A percentile compares a stretch with the other conserved stretches of the same genome.
Conservation (phyloP, 768 basidiomycete genomes). For the Boletus sp. region DNA sequence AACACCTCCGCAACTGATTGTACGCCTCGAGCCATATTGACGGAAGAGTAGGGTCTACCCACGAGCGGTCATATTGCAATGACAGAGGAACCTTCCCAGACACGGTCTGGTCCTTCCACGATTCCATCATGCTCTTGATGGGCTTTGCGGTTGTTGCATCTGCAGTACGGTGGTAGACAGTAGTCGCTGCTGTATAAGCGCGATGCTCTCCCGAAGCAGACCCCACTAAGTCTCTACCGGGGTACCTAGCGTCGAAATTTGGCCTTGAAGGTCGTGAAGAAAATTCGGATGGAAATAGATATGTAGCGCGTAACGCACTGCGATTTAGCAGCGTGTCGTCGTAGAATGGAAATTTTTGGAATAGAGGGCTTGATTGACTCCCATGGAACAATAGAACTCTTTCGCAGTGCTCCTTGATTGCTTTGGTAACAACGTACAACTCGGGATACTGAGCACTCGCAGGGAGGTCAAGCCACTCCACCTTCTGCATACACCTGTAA, state of each 20-base stretch:
- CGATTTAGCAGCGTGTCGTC: constrained; percentile 17
- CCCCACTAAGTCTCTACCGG: constrained; percentile 7
- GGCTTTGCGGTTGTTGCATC: neutral
- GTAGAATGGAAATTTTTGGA: constrained; percentile 3
- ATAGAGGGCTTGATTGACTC: neutral
- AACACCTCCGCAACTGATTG: constrained; percentile 22
- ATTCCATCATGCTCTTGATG: constrained; percentile 8
- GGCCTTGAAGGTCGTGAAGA: neutral
- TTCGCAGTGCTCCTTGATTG: constrained; percentile 31
- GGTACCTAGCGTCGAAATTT: constrained; percentile 9
- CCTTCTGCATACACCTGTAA: constrained; percentile 39
- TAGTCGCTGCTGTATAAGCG: constrained; percentile 16
- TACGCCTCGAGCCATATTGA: constrained; percentile 31
- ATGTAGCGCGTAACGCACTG: constrained; percentile 12
- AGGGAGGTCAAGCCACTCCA: constrained; percentile 30
- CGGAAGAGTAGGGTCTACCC: constrained; percentile 24
- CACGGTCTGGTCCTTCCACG: constrained; percentile 1
- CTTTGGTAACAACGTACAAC: constrained; percentile 22
- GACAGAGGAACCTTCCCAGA: constrained; percentile 1
- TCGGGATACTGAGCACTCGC: constrained; percentile 32
- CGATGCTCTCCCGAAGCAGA: constrained; percentile 8
- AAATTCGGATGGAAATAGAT: constrained; percentile 14
- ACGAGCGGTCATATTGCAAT: constrained; percentile 27
- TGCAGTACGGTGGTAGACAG: neutral
- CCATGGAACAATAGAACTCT: constrained; percentile 13